A percentile compares a stretch with the other conserved stretches of the same genome.
Conservation (phyloP, 164 flowering plant species). For the Hamamelis virginiana region DNA sequence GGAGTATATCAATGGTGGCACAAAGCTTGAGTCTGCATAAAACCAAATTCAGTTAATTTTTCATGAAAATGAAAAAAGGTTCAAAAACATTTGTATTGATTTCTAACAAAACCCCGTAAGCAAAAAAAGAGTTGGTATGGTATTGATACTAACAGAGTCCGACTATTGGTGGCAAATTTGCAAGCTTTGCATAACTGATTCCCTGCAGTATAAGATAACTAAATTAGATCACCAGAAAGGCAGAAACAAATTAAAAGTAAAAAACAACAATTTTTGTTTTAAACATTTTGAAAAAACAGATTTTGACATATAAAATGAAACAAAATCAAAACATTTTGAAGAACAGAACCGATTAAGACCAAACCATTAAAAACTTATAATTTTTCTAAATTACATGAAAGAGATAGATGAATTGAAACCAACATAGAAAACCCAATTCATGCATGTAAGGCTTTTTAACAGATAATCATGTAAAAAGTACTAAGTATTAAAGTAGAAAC, state of each 20-base stretch:
- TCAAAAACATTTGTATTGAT: not conserved
- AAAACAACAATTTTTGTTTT: not conserved
- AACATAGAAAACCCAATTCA: too few species aligned
- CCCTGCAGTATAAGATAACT: constrained; percentile 38
- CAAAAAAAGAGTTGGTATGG: not conserved
- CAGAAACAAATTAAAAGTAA: not conserved
- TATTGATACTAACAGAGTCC: constrained; percentile 59
- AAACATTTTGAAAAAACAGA: too few species aligned
- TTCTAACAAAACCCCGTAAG: not conserved
- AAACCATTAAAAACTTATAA: too few species aligned
- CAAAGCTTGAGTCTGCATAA: constrained; percentile 65
- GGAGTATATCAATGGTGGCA: constrained; percentile 62
- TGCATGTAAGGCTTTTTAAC: too few species aligned
- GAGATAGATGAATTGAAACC: too few species aligned
- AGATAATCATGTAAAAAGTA: too few species aligned
- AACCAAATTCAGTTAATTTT: not conserved
- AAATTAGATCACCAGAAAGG: not conserved
- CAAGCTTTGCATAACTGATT: constrained; percentile 77
- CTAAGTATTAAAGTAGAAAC: too few species aligned
- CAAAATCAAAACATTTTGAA: too few species aligned
- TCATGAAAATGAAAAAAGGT: not conserved
- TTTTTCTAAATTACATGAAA: too few species aligned
- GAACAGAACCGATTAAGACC: too few species aligned
- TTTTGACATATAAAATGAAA: too few species aligned
- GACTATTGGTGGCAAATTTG: constrained; percentile 68